Evolutionary conservation across 2,329 filamentous ascomycete genomes (phyloP).

Genomic region (Elsinoe arachidis): DNA sequence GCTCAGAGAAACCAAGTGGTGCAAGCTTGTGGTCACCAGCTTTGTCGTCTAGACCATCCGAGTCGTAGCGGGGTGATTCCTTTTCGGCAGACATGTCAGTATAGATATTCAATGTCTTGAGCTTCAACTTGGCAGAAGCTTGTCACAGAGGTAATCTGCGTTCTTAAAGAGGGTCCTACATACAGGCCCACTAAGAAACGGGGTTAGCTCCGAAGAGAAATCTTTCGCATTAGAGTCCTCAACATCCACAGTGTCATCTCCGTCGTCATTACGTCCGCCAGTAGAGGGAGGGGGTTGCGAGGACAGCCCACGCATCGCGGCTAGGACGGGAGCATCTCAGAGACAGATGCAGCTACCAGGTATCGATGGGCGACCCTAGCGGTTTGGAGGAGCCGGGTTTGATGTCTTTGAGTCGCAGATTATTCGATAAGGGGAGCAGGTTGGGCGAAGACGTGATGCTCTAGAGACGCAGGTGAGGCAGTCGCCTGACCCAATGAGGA

Average conservation of each 20-base stretch:
- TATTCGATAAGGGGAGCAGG: not conserved
- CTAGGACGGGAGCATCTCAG: not conserved
- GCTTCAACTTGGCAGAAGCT: slow-evolving; percentile 9
- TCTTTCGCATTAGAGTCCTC: not conserved
- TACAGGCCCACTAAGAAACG: slow-evolving; percentile 5
- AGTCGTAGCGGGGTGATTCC: slow-evolving; percentile 2
- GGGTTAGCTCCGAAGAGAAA: slow-evolving; percentile 2
- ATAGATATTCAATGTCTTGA: not conserved
- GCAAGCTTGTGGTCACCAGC: not conserved
- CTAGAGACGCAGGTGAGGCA: slow-evolving; percentile 8
- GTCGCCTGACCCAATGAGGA: slow-evolving; percentile 1
- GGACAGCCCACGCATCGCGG: slow-evolving; percentile 1
- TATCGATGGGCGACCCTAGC: not conserved
- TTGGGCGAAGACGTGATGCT: slow-evolving; percentile 7
- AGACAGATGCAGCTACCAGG: not conserved
- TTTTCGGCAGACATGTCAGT: slow-evolving; percentile 2
- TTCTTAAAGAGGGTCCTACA: not conserved
- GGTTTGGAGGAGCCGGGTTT: not conserved
- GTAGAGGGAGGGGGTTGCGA: not conserved
- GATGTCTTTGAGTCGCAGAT: not conserved
- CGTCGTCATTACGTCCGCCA: slow-evolving; percentile 6
- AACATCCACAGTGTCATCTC: not conserved
- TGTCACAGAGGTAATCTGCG: not conserved
- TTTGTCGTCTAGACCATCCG: not conserved
- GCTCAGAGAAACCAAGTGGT: slow-evolving; percentile 14